These are phyloP conservation scores for Lathyrus oleraceus DNA, from an alignment of 306 rosid species.

Conservation along the genomic window DNA sequence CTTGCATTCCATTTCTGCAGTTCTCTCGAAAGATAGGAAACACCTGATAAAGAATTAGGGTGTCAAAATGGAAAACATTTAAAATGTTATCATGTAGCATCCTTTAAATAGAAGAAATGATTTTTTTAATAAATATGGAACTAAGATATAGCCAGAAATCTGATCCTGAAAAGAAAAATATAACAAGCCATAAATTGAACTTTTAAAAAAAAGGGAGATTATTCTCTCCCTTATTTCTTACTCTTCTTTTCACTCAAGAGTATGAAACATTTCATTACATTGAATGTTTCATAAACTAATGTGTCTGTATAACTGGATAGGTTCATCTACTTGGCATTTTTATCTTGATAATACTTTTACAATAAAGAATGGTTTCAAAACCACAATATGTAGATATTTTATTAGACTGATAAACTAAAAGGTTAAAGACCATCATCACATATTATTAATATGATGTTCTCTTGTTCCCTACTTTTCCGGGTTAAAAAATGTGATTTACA, in stretches of 20 bases:
- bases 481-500: slow-evolving; percentile 15
- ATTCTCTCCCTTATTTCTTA: slow-evolving; percentile 19
- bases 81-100: slow-evolving; percentile 18
- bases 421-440: slow-evolving; percentile 2
- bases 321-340: slow-evolving; percentile 3
- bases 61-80: slow-evolving; percentile 36
- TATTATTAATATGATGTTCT: slow-evolving; percentile 24
- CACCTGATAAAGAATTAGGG: slow-evolving; percentile 58
- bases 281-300: slow-evolving; percentile 23
- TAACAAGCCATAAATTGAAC: background rate
- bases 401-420: slow-evolving; percentile 27
- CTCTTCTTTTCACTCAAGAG: slow-evolving; percentile 12
- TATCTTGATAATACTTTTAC: slow-evolving; percentile 14
- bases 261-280: slow-evolving; percentile 15
- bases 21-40: slow-evolving; percentile 65
- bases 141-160: background rate
- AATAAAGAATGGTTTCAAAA: slow-evolving; percentile 28
- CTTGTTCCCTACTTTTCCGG: slow-evolving; percentile 15
- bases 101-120: slow-evolving; percentile 21
- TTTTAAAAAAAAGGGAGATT: slow-evolving; percentile 18
- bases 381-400: slow-evolving; percentile 16
- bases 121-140: slow-evolving; percentile 20
- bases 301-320: slow-evolving; percentile 7
- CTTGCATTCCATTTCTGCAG: slow-evolving; percentile 59
- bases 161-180: background rate